A percentile compares a stretch with the other conserved stretches of the same genome.
Conservation (phyloP, 23 red algal genomes). For the Agarophyton chilense region DNA sequence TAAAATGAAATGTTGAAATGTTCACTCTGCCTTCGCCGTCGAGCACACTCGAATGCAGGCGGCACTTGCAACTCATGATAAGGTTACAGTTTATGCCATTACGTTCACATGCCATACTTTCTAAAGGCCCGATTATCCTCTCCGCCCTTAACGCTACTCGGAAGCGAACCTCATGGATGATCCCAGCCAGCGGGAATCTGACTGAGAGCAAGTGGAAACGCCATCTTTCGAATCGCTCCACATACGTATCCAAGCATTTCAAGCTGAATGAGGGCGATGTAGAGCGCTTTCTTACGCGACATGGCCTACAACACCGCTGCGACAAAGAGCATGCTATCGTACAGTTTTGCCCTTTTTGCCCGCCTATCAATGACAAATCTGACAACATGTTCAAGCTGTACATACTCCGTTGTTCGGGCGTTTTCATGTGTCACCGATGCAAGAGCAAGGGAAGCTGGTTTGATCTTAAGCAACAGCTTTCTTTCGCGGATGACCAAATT, state of each 20-base stretch:
- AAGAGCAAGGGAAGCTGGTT: constrained; percentile 73
- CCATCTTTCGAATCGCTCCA: neutral
- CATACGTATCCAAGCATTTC: constrained; percentile 57
- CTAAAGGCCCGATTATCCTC: too few species aligned
- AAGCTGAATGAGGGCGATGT: constrained; percentile 59
- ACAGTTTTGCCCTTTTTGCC: constrained; percentile 81
- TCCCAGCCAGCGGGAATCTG: neutral
- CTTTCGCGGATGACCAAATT: constrained; percentile 19
- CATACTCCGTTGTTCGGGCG: constrained; percentile 58
- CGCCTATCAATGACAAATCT: constrained; percentile 33
- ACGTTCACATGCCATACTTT: too few species aligned
- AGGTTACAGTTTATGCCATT: too few species aligned
- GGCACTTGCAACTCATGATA: too few species aligned
- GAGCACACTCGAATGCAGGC: too few species aligned
- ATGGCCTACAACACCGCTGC: constrained; percentile 25
- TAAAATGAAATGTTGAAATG: too few species aligned
- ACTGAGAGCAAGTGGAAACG: too few species aligned
- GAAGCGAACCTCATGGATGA: too few species aligned
- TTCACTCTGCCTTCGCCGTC: too few species aligned
- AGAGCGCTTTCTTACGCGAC: constrained; percentile 35
- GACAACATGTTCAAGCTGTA: constrained; percentile 93
- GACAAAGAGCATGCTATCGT: constrained; percentile 61
- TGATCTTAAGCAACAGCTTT: constrained; percentile 44
- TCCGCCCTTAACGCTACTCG: too few species aligned
- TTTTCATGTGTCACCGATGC: constrained; percentile 85